phyloP scores from a whole-genome alignment of 2,329 filamentous ascomycete genomes.

The Colletotrichum viniferum region DNA sequence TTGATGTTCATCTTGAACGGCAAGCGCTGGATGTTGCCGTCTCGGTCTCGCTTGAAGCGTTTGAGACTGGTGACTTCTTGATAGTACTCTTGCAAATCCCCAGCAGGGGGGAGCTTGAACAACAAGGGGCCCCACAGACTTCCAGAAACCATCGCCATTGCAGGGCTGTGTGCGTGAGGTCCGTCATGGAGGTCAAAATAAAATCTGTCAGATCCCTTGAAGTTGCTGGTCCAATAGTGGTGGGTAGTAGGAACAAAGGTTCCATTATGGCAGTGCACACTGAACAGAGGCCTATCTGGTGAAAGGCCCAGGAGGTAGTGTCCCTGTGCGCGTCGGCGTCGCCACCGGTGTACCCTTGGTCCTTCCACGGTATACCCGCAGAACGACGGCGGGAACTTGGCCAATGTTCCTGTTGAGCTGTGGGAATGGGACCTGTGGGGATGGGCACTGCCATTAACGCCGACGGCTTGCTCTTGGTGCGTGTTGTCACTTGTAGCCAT shows the following conservation, averaged over 20 bases:
- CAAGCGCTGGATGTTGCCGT: not conserved
- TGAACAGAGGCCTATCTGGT: not conserved
- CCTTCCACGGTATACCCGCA: not conserved
- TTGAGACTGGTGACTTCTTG: not conserved
- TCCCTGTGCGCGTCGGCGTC: too few relatives aligned
- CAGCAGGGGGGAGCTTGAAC: not conserved
- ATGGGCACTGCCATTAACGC: not conserved
- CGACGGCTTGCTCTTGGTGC: too few relatives aligned
- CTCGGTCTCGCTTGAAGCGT: not conserved
- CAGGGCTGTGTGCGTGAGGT: not conserved
- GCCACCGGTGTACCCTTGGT: not conserved
- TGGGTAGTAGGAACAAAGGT: too few relatives aligned
- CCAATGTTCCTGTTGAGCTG: not conserved
- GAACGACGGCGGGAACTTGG: not conserved
- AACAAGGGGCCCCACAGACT: not conserved
- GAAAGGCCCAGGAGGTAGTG: not conserved
- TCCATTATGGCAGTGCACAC: not conserved
- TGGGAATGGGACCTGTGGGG: too few relatives aligned
- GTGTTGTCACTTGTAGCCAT: not conserved
- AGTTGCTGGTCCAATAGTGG: too few relatives aligned
- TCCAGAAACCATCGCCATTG: not conserved
- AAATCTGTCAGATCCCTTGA: rapidly evolving
- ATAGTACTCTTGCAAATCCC: not conserved
- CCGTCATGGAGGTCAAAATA: not conserved
- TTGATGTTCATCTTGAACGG: not conserved